phyloP scores from a whole-genome alignment of 2,329 filamentous ascomycete species.

The Coniochaeta sp. region DNA sequence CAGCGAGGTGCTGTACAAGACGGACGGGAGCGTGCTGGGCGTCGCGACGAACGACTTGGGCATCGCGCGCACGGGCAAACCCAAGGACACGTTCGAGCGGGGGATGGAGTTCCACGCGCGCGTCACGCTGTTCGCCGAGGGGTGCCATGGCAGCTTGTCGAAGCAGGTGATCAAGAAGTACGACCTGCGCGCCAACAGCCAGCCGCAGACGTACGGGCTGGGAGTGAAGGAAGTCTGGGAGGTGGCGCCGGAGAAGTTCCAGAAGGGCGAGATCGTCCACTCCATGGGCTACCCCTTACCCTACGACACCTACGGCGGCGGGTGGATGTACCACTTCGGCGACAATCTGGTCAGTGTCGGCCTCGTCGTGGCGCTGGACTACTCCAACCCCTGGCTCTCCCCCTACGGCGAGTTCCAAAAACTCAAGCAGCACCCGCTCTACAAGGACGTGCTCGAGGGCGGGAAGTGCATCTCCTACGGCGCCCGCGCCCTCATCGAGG shows the following conservation, averaged over 20 bases:
- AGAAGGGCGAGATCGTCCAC: constrained; percentile 78
- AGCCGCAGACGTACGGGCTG: constrained; percentile 91
- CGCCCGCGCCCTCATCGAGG: constrained; percentile 84
- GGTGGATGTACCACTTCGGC: constrained; percentile 99
- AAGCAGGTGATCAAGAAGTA: constrained; percentile 96
- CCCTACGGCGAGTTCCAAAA: constrained; percentile 97
- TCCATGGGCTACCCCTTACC: constrained; percentile 89
- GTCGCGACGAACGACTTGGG: constrained; percentile 96
- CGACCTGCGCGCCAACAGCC: constrained; percentile 78
- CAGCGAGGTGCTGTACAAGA: constrained; percentile 80
- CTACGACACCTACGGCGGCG: constrained; percentile 86
- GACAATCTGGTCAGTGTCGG: constrained; percentile 93
- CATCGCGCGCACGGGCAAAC: constrained; percentile 70
- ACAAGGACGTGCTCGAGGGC: constrained; percentile 78
- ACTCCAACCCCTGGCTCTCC: constrained; percentile 92
- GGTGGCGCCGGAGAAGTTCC: constrained; percentile 85
- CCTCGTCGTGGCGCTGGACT: constrained; percentile 88
- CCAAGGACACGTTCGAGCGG: constrained; percentile 86
- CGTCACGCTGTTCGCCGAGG: constrained; percentile 87
- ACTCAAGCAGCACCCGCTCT: constrained; percentile 95
- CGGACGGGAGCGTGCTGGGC: constrained; percentile 83
- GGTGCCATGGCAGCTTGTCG: constrained; percentile 89
- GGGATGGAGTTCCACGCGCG: constrained; percentile 98
- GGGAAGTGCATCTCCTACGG: constrained; percentile 97
- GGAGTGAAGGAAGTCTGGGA: constrained; percentile 98